Evolutionary conservation across 78 protist genomes (phyloP), one percentile per base, ranked within the genome.

Genomic region (Dictyostelium firmibasis): DNA sequence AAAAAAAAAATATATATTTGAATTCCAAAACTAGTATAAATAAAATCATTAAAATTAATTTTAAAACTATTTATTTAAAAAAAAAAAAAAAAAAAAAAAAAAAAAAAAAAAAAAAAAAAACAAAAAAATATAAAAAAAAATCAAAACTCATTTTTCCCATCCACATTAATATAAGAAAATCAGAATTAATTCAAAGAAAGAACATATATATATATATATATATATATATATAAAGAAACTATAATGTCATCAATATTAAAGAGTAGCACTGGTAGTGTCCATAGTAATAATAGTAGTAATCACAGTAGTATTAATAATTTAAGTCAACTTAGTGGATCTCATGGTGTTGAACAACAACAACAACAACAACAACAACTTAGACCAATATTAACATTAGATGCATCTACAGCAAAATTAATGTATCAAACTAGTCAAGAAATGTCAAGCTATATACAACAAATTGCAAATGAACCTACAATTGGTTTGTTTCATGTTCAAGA

Each of bases 401-500:
- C 72, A 9, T 43, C 64, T 27, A 88, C 94, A 10, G 94, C 94
- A 20, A 85, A 88, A 23, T 25, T 57, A 50, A 88, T 88, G 23
- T 81, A 27, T 31, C 44, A 33, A 69, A 75, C 86, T 20, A 81
- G 82, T 31, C 67, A 79, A 69, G 72, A 64, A 44, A 81, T 88
- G 83, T 92, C 96, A 84, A 91, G 79, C n/a, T 84, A 81, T 75
- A 31, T 92, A 47, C 77, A 84, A 57, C 85, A 81, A 27, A 43
- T 92, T 7, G 96, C 96, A 50, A 92, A 92, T 60, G 96, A 92
- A 81, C 96, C 96, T 13, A 92, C 91, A 31, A 84, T 92, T 18
- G 96, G 96, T 18, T 47, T 92, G 74, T 86, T 53, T 85, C 96
- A 92, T 86, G 96, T 92, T n/a, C 91, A 86, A 36, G 96, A 92